phyloP scores from a whole-genome alignment of 225 moss, liverwort and hornwort genomes.

The Pseudisothecium myosuroides region DNA sequence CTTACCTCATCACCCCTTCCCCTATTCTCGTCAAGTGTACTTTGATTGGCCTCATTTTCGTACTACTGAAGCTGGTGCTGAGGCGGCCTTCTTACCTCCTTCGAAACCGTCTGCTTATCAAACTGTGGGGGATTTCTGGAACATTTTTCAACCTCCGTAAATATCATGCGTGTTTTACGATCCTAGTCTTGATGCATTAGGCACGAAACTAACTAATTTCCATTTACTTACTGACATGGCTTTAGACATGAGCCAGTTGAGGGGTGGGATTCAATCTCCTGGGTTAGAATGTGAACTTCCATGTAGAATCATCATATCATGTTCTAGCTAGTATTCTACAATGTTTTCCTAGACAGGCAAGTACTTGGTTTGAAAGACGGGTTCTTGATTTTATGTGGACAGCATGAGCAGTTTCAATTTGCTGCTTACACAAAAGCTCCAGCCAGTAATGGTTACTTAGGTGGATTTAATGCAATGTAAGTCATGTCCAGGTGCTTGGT shows the following conservation, averaged over 20 bases:
- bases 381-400: not conserved
- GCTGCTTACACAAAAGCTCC: not conserved
- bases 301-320: not conserved
- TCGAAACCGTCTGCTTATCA: slow-evolving; percentile 12
- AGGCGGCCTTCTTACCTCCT: slow-evolving; percentile 12
- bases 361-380: not conserved
- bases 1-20: slow-evolving; percentile 20
- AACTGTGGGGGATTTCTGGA: slow-evolving; percentile 23
- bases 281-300: not conserved
- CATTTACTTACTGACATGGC: not conserved
- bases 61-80: slow-evolving; percentile 3
- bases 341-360: not conserved
- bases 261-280: not conserved
- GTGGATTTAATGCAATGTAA: not conserved
- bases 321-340: not conserved
- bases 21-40: slow-evolving; percentile 17
- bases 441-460: not conserved
- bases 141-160: slow-evolving; percentile 27
- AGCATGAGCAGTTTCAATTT: not conserved
- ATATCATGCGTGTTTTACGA: not conserved
- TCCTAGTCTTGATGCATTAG: not conserved
- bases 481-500: not conserved
- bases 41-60: slow-evolving; percentile 41
- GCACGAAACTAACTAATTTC: not conserved
- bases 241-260: not conserved